Conservation (phyloP, 2,329 filamentous ascomycete species). For the Fusarium irregulare region DNA sequence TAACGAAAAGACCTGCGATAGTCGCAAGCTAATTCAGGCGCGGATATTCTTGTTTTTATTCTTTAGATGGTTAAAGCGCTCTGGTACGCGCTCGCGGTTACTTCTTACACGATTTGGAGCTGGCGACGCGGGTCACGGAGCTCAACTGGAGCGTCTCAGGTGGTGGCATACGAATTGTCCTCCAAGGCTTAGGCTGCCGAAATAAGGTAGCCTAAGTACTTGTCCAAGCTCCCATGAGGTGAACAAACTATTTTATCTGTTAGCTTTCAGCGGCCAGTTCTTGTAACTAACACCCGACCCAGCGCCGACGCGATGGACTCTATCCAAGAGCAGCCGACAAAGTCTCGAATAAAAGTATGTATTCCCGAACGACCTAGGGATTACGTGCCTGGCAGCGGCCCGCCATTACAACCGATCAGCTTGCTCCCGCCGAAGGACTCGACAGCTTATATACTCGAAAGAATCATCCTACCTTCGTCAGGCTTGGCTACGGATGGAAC, state of each 20-base stretch:
- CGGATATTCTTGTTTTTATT: background rate
- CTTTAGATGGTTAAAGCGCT: background rate
- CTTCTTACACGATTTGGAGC: background rate
- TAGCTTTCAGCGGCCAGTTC: background rate
- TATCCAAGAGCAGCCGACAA: conserved; percentile 8
- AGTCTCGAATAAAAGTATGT: conserved; percentile 34
- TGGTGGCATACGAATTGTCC: background rate
- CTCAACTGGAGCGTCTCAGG: background rate
- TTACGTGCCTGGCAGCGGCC: conserved; percentile 62
- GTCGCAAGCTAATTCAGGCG: background rate
- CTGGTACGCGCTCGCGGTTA: background rate
- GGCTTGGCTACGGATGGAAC: conserved; percentile 50
- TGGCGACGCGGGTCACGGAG: conserved; percentile 19
- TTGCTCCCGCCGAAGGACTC: conserved; percentile 62
- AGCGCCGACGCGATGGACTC: conserved; percentile 38
- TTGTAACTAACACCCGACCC: background rate
- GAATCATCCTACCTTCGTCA: conserved; percentile 59
- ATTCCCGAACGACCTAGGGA: conserved; percentile 36
- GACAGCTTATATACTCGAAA: conserved; percentile 67
- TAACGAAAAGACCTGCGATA: background rate
- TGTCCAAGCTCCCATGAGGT: background rate
- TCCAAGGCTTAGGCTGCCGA: background rate
- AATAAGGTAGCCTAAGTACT: background rate
- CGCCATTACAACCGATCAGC: conserved; percentile 59
- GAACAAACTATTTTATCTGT: background rate